These are phyloP conservation scores for Debaryomycetaceae sp. DNA, from an alignment of 1,139 yeast genomes.

Conservation along the genomic window DNA sequence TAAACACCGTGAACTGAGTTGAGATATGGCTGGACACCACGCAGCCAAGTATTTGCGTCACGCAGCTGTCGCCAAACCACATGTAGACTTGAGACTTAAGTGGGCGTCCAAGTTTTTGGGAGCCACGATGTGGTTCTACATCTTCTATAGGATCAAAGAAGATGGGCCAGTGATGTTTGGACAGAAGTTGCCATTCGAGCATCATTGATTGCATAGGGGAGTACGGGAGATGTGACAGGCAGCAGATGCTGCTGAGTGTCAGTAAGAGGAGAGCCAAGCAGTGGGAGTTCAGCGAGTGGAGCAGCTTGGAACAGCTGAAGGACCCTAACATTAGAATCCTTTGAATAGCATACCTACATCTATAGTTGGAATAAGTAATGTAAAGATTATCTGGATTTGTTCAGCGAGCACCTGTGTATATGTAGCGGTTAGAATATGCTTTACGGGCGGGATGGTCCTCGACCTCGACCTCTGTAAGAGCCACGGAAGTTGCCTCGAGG, in stretches of 20 bases:
- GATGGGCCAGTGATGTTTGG: slow-evolving; percentile 63
- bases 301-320: no score
- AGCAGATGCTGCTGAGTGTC: no score
- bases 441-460: slow-evolving; percentile 1
- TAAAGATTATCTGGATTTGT: no score
- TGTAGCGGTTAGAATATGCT: no score
- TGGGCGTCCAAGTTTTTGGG: slow-evolving; percentile 66
- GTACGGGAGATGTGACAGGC: no score
- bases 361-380: no score
- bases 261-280: no score
- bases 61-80: slow-evolving; percentile 52
- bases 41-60: slow-evolving; percentile 49
- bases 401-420: no score
- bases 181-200: slow-evolving; percentile 41
- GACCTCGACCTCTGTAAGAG: slow-evolving; percentile 1
- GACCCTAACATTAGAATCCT: no score
- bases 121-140: slow-evolving; percentile 87
- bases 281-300: no score
- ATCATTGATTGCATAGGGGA: slow-evolving; percentile 17
- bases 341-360: no score
- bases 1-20: no score
- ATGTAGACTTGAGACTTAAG: slow-evolving; percentile 50
- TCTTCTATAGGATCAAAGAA: slow-evolving; percentile 72
- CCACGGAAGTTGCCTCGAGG: not conserved
- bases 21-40: slow-evolving; percentile 41